Conservation (phyloP, 208 protist genomes). For the Angomonas deanei region DNA sequence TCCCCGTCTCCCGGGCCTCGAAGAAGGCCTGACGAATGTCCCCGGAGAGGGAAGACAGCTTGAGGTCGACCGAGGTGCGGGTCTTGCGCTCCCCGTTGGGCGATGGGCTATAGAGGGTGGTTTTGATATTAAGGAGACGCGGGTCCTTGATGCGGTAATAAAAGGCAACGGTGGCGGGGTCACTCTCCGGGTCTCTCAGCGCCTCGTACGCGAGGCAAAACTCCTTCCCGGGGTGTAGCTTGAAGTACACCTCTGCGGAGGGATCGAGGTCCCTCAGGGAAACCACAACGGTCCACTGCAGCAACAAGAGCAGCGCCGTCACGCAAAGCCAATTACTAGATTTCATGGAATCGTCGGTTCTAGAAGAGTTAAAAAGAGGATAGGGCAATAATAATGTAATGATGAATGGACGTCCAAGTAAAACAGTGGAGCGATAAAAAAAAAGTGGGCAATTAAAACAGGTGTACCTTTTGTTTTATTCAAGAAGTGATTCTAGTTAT, state of each 20-base stretch:
- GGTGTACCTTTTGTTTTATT: no score
- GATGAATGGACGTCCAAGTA: neutral
- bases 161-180: slow-evolving; percentile 47
- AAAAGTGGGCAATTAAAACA: no score
- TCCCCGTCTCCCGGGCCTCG: slow-evolving; percentile 47
- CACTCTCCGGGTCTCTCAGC: slow-evolving; percentile 48
- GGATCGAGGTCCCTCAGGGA: neutral
- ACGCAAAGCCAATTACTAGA: no score
- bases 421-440: neutral
- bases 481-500: neutral
- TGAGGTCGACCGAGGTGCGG: slow-evolving; percentile 18
- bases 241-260: slow-evolving; percentile 59
- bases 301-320: no score
- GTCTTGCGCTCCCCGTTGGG: slow-evolving; percentile 15
- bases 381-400: neutral
- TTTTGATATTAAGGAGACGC: slow-evolving; percentile 41
- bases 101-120: slow-evolving; percentile 42
- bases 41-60: slow-evolving; percentile 41
- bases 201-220: slow-evolving; percentile 63
- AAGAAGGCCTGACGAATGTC: slow-evolving; percentile 49
- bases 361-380: no score
- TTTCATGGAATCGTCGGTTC: no score
- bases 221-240: slow-evolving; percentile 59
- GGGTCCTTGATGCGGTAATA: slow-evolving; percentile 54
- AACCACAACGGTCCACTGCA: neutral